Evolutionary conservation across 257 asterid genomes (phyloP).

Genomic region (Vinca minor): DNA sequence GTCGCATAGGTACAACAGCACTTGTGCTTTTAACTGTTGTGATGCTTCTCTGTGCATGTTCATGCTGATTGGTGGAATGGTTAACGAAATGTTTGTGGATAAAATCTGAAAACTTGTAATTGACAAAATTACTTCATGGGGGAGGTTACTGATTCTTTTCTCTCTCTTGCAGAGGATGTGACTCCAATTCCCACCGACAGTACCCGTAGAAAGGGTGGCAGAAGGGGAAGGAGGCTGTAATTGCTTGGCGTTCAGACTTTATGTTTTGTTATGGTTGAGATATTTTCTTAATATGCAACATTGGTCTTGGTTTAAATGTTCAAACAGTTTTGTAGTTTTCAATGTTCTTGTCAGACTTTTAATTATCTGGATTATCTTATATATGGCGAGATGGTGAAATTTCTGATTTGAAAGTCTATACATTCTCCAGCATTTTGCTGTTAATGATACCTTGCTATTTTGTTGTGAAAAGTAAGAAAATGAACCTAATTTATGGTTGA

Average conservation of each 20-base stretch:
- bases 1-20: conserved; percentile 58
- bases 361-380: conserved; percentile 2
- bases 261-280: background rate
- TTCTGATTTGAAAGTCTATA: background rate
- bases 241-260: background rate
- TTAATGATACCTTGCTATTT: too few relatives aligned
- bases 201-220: conserved; percentile 87
- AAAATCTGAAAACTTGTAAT: background rate
- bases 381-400: conserved; percentile 4
- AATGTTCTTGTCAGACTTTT: background rate
- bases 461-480: too few relatives aligned
- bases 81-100: too few relatives aligned
- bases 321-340: conserved; percentile 7
- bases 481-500: too few relatives aligned
- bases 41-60: too few relatives aligned
- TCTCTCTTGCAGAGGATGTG: conserved; percentile 60
- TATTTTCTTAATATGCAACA: background rate
- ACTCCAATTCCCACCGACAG: conserved; percentile 91
- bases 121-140: background rate
- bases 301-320: background rate
- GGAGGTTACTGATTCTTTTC: background rate
- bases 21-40: too few relatives aligned
- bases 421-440: background rate
- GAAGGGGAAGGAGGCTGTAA: conserved; percentile 88
- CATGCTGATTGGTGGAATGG: too few relatives aligned